Base-by-base conservation (phyloP, 2,329 filamentous ascomycete genomes). In the Fusarium continuum region DNA sequence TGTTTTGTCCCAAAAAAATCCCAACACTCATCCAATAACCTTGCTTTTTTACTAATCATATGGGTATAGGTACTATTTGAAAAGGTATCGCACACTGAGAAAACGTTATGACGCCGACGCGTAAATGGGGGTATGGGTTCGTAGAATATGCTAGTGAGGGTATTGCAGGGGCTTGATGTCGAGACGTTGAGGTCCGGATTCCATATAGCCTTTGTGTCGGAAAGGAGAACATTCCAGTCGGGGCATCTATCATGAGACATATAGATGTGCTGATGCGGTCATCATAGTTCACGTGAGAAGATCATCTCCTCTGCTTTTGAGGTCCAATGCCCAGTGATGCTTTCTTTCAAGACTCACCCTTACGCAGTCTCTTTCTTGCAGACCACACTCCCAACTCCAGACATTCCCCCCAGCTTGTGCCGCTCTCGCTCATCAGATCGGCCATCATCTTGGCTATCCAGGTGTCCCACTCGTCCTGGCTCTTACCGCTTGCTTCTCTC, bases 381-480 rank as follows among this genome's bases (percentile, higher is more conserved):
- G 89, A 95, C 81, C 93, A 97, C 75, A 93, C 95, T 31, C 94
- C 91, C 64, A 93, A 87, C 70, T 87, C 92, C 17, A 97, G 79
- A 76, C 92, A 96, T 76, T 97, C 93, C 41, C 93, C 93, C 80
- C 88, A 93, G 41, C 86, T 88, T 16, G 91, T 89, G 17, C 91
- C 91, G 50, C 88, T 88, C 59, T 94, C 89, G 74, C 90, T 88
- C 72, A 96, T 83, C 71, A 97, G 77, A 75, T 95, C 90, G 40
- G 86, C 85, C 84, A 92, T 94, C 90, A 97, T 91, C 76, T 89
- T 91, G 34, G 89, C 88, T 78, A 91, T 87, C 93, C 93, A 97
- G 35, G 87, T 82, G 74, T 96, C 91, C 93, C 93, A 97, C 78
- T 97, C 93, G 68, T 96, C 92, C 72, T 91, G 87, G 70, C 90